Percentiles rank a stretch among this genome's conserved stretches.
Evolutionary conservation across 73 alveolate genomes (phyloP).

Genomic region (Paramecium primaurelia): DNA sequence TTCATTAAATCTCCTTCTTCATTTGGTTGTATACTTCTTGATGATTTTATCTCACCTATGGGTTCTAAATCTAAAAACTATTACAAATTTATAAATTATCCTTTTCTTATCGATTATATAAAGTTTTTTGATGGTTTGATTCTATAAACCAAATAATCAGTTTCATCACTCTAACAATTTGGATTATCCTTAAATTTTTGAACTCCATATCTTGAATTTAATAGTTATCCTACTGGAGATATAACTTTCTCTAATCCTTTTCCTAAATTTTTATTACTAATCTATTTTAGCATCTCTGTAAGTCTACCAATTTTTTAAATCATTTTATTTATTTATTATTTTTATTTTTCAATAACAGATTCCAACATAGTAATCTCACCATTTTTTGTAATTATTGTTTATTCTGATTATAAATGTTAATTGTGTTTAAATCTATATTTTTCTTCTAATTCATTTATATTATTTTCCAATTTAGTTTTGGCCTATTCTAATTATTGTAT

Average conservation of each 20-base stretch:
- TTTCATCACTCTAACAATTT: neutral
- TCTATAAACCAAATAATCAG: neutral
- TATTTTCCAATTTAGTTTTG: neutral
- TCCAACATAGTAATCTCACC: neutral
- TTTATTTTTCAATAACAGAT: neutral
- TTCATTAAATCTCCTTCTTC: neutral
- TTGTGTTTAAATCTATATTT: neutral
- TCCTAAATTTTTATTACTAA: neutral
- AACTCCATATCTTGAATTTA: neutral
- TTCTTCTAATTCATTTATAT: neutral
- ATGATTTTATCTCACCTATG: neutral
- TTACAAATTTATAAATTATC: neutral
- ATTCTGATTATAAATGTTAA: neutral
- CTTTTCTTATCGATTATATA: neutral
- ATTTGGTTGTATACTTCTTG: neutral
- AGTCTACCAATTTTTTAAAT: neutral
- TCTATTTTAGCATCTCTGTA: neutral
- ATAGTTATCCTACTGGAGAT: neutral
- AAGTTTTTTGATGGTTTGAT: neutral
- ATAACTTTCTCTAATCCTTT: neutral
- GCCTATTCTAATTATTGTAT: neutral
- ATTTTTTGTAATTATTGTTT: neutral
- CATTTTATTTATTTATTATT: neutral
- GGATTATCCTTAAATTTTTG: neutral
- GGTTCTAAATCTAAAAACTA: neutral